Percentiles rank a stretch among this genome's conserved stretches.
Conservation (phyloP, 768 basidiomycete genomes). For the Cystobasidiopsis lactophilus region DNA sequence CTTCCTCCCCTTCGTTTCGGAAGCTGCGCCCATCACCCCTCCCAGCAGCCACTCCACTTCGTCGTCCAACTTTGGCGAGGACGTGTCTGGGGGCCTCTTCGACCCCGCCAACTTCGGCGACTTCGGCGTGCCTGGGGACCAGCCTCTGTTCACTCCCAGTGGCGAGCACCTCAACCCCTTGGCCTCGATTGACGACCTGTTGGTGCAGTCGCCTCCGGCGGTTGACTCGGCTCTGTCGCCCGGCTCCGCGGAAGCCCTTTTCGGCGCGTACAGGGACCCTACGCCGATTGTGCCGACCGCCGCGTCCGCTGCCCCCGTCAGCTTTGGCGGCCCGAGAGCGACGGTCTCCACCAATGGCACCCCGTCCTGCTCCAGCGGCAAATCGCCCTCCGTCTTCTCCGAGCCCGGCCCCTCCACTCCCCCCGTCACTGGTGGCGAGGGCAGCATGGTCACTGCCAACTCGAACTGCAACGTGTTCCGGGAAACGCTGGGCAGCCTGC, state of each 20-base stretch:
- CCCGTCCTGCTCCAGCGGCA: background rate
- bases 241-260: background rate
- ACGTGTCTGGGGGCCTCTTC: no score
- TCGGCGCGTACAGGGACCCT: background rate
- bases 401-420: no score
- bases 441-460: no score
- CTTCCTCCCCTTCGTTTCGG: background rate
- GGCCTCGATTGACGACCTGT: background rate
- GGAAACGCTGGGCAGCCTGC: background rate
- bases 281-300: background rate
- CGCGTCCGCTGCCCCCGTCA: background rate
- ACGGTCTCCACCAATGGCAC: background rate
- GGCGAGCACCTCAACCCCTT: slow-evolving; percentile 1
- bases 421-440: no score
- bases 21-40: background rate
- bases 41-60: background rate
- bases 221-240: background rate
- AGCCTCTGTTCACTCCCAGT: background rate
- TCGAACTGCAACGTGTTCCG: background rate
- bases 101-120: background rate
- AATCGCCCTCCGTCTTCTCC: background rate
- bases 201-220: background rate
- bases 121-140: no score
- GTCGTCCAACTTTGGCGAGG: background rate
- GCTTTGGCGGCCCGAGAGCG: no score